Conservation (phyloP, 1,284 basidiomycete species). For the Cronartium quercuum region DNA sequence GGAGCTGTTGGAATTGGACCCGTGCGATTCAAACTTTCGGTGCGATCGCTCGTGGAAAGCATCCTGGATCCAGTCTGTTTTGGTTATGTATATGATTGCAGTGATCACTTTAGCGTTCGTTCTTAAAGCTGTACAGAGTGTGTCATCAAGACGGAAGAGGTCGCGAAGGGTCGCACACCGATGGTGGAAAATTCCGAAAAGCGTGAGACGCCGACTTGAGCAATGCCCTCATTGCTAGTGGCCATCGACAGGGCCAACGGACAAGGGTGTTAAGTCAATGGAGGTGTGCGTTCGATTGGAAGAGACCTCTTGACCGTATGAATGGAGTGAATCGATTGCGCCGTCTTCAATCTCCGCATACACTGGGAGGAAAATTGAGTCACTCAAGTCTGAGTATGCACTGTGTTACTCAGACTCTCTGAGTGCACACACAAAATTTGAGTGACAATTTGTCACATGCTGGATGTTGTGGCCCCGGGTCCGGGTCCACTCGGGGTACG, state of each 20-base stretch:
- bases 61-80: constrained; percentile 30
- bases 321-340: background rate
- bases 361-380: too few species aligned
- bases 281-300: background rate
- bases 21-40: background rate
- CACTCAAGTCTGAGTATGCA: too few species aligned
- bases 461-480: too few species aligned
- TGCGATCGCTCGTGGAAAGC: constrained; percentile 11
- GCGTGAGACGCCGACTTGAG: background rate
- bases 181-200: constrained; percentile 24
- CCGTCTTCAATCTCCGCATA: background rate
- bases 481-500: too few species aligned
- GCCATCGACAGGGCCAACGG: background rate
- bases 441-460: too few species aligned
- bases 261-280: background rate
- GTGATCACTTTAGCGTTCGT: background rate
- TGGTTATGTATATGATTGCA: too few species aligned
- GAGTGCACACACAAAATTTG: too few species aligned
- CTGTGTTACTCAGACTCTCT: too few species aligned
- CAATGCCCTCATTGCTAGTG: background rate
- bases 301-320: background rate
- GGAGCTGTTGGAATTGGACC: background rate
- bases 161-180: background rate
- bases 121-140: background rate
- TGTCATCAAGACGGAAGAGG: background rate